Base-by-base conservation (phyloP, 805 yeast species). In the Saccharomyces mikatae region DNA sequence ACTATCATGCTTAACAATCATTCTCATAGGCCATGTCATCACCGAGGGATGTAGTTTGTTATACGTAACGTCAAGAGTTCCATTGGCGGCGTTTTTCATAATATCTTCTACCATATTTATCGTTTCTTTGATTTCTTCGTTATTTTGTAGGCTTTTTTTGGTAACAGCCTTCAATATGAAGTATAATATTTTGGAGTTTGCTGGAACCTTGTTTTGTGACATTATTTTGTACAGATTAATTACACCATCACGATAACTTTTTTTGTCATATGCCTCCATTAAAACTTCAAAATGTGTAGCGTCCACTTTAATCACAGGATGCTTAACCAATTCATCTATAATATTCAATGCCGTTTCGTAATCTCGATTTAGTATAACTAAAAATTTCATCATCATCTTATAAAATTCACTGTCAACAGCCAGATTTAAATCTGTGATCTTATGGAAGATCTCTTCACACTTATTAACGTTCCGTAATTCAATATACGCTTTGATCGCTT, bases 1-100 rank as follows among this genome's bases (percentile, higher is more conserved):
- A 29, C 65, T 61, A 50, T 70, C 66, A 52, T 53, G 58, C 47
- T 65, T 67, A 2, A 69, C 63, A 29, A 73, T 58, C 2, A 61
- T 53, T 41, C 67, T 62, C 56, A 73, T 62, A 26, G 75, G 68
- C 61, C 75, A 74, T 41, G 70, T 71, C 52, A 74, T 54, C 8
- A 69, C 60, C 2, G 71, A 62, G 26, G 75, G 74, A 47, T 70
- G 72, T 31, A 72, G 51, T 13, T 56, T 57, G 1, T 61, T 62
- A n/a, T 55, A 53, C 0, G 66, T 53, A 0, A 64, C 55, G 55
- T 57, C 65, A 32, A 56, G 44, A 22, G 54, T 62, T 54, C 55
- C 60, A 29, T 56, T 59, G 31, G 63, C 62, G 24, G 60, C 64
- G 36, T 60, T 65, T 28, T 60, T 60, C 58, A 73, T 63, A 17